phyloP scores from a whole-genome alignment of 2,329 filamentous ascomycete genomes.

The Colletotrichum sidae region DNA sequence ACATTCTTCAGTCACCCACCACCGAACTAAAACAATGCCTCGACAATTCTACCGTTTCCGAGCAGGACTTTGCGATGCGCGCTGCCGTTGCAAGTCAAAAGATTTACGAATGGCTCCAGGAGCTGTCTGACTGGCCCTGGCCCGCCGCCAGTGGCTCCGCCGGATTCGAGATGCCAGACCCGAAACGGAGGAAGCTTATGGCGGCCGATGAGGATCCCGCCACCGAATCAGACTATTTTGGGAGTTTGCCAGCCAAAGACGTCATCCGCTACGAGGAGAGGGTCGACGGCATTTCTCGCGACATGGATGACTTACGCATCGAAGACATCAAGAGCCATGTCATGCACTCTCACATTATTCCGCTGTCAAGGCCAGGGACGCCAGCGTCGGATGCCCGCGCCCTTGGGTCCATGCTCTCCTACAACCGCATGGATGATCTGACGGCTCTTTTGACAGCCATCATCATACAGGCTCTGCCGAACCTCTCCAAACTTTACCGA shows the following conservation, averaged over 20 bases:
- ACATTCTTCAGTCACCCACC: conserved; percentile 67
- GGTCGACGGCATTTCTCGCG: conserved; percentile 77
- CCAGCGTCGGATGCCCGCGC: conserved; percentile 57
- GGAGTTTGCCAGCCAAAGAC: conserved; percentile 74
- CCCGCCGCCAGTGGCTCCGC: conserved; percentile 59
- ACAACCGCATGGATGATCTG: conserved; percentile 85
- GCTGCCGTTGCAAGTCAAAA: conserved; percentile 78
- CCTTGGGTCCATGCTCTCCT: conserved; percentile 59
- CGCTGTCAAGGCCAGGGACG: conserved; percentile 63
- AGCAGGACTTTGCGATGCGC: conserved; percentile 78
- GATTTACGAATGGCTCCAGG: conserved; percentile 78
- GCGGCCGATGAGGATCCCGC: conserved; percentile 43
- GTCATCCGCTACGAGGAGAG: conserved; percentile 78
- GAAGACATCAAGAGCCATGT: conserved; percentile 93
- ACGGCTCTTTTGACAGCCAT: conserved; percentile 92
- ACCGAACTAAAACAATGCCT: conserved; percentile 69
- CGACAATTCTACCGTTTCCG: conserved; percentile 69
- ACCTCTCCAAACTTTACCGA: conserved; percentile 77
- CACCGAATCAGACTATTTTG: conserved; percentile 65
- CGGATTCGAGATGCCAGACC: conserved; percentile 64
- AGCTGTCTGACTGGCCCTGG: conserved; percentile 73
- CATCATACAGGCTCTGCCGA: conserved; percentile 87
- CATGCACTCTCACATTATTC: conserved; percentile 81
- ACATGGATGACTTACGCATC: conserved; percentile 77
- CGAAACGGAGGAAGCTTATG: conserved; percentile 54